A percentile compares a stretch with the other conserved stretches of the same genome.
Conservation (phyloP, 495 filamentous ascomycete species). For the Parmelia sp. region DNA sequence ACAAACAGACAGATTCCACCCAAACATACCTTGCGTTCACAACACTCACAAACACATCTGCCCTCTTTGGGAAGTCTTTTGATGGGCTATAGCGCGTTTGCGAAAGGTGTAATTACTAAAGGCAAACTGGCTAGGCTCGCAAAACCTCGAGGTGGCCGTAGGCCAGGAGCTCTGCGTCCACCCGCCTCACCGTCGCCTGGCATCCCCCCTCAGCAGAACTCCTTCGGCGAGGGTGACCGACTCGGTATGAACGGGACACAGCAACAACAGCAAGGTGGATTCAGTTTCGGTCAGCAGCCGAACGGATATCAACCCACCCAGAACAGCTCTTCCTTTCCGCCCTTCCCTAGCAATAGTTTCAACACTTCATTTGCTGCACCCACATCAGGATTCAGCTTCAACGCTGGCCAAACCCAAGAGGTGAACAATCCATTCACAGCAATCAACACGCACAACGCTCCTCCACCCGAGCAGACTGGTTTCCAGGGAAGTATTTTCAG, state of each 20-base stretch:
- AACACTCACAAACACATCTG: slow-evolving; percentile 28
- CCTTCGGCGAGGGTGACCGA: slow-evolving; percentile 11
- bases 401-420: slow-evolving; percentile 19
- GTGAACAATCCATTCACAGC: slow-evolving; percentile 40
- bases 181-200: slow-evolving; percentile 10
- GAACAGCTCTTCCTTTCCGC: slow-evolving; percentile 30
- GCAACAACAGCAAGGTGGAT: slow-evolving; percentile 5
- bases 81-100: slow-evolving; percentile 15
- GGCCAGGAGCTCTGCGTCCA: slow-evolving; percentile 18
- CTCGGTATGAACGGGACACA: slow-evolving; percentile 27
- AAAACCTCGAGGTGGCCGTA: slow-evolving; percentile 21
- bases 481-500: slow-evolving; percentile 37
- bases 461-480: slow-evolving; percentile 24
- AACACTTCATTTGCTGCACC: slow-evolving; percentile 21
- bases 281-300: slow-evolving; percentile 12
- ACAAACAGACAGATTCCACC: slow-evolving; percentile 3
- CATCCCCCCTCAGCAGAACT: slow-evolving; percentile 6
- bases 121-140: slow-evolving; percentile 14
- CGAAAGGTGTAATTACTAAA: slow-evolving; percentile 7
- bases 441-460: slow-evolving; percentile 21
- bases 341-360: slow-evolving; percentile 38
- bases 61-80: slow-evolving; percentile 20
- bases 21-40: slow-evolving; percentile 5
- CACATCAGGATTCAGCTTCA: slow-evolving; percentile 10
- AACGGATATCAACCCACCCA: slow-evolving; percentile 9